Percentiles rank a stretch among this genome's conserved stretches.
These are phyloP conservation scores for Sporisorium reilianum DNA, from an alignment of 1,284 basidiomycete genomes.

Conservation along the genomic window DNA sequence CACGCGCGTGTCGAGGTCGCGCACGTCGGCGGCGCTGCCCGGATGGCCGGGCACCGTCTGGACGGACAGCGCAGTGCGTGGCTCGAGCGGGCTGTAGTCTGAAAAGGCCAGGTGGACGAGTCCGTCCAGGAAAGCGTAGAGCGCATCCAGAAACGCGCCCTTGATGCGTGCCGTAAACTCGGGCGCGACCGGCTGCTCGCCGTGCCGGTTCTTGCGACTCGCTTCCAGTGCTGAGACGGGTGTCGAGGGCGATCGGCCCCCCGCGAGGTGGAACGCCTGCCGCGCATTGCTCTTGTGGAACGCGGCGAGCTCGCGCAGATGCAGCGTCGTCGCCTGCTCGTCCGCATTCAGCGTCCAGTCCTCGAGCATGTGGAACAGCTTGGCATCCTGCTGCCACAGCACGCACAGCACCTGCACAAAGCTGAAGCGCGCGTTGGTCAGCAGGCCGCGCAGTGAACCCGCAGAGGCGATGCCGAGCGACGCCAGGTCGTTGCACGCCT, in stretches of 20 bases:
- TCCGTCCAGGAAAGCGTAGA: constrained; percentile 91
- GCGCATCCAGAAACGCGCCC: constrained; percentile 85
- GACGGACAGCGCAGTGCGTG: constrained; percentile 42
- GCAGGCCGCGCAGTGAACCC: constrained; percentile 76
- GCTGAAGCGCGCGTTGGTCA: constrained; percentile 87
- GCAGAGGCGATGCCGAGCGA: constrained; percentile 79
- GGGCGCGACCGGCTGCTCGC: constrained; percentile 34
- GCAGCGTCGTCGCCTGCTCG: constrained; percentile 71
- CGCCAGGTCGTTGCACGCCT: constrained; percentile 84
- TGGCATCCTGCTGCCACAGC: constrained; percentile 87
- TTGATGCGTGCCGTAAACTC: constrained; percentile 76
- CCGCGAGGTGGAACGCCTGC: constrained; percentile 84
- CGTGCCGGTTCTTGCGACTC: constrained; percentile 20
- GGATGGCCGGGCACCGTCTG: constrained; percentile 46
- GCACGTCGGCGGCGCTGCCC: constrained; percentile 62
- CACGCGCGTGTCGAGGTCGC: constrained; percentile 78
- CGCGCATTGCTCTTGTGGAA: constrained; percentile 87
- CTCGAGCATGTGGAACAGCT: constrained; percentile 85
- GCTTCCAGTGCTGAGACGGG: constrained; percentile 28
- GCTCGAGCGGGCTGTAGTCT: constrained; percentile 61
- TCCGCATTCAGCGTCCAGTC: constrained; percentile 79
- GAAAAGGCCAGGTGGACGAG: constrained; percentile 82
- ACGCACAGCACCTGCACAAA: constrained; percentile 85
- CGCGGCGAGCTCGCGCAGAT: constrained; percentile 80
- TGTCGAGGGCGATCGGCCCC: constrained; percentile 73